phyloP scores from a whole-genome alignment of 202 grass and related monocot genomes.

The Eragrostis tef region DNA sequence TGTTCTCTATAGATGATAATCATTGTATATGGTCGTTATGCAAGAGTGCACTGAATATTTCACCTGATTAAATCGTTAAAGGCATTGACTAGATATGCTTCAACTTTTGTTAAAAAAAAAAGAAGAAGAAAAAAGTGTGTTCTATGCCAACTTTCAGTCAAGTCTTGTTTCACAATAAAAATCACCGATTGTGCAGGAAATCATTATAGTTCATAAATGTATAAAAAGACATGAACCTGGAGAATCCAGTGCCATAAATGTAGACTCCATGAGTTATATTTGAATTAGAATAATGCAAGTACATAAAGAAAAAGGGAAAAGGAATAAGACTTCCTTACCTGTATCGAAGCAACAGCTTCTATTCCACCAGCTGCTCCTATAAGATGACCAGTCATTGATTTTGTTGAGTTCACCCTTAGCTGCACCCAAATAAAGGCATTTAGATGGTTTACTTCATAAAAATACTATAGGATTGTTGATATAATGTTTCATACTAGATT shows the following conservation, averaged over 20 bases:
- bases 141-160: not conserved
- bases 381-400: conserved; percentile 97
- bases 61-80: conserved; percentile 8
- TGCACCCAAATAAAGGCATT: conserved; percentile 26
- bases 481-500: conserved; percentile 68
- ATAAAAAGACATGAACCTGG: not conserved
- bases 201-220: conserved; percentile 4
- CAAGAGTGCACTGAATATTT: not conserved
- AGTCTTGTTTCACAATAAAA: conserved; percentile 1
- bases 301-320: not conserved
- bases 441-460: conserved; percentile 34
- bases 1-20: conserved; percentile 27
- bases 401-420: conserved; percentile 95
- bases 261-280: conserved; percentile 3
- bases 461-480: conserved; percentile 17
- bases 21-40: not conserved
- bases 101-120: not conserved
- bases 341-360: conserved; percentile 92
- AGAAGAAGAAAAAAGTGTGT: not conserved
- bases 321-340: conserved; percentile 55
- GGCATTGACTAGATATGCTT: not conserved
- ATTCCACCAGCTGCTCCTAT: conserved; percentile 94
- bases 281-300: not conserved
- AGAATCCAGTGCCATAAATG: not conserved
- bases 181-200: conserved; percentile 33